Conservation (phyloP, 2,329 filamentous ascomycete species). For the Ceratocystis variospora region DNA sequence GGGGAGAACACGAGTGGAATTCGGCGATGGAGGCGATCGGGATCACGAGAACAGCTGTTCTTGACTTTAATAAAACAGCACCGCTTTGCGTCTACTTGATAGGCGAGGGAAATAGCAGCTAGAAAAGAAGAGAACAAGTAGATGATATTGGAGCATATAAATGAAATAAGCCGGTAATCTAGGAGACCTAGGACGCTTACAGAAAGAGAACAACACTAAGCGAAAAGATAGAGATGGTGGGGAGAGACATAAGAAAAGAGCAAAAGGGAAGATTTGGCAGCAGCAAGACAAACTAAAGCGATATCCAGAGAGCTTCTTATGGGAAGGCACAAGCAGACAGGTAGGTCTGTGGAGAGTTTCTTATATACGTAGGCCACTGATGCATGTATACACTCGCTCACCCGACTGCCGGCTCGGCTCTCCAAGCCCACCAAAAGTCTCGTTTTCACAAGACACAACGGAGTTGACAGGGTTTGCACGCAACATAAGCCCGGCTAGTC, state of each 20-base stretch:
- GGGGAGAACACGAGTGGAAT: neutral
- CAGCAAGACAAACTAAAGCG: neutral
- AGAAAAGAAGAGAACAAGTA: constrained; percentile 15
- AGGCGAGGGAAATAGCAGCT: neutral
- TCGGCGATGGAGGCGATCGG: neutral
- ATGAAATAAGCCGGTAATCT: neutral
- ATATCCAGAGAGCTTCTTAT: neutral
- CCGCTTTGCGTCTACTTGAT: neutral
- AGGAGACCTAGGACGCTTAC: neutral
- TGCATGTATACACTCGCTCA: neutral
- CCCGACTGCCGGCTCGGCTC: neutral
- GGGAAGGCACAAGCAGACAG: neutral
- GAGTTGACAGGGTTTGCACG: neutral
- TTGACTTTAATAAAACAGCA: neutral
- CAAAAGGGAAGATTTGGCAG: neutral
- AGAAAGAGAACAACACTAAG: constrained; percentile 5
- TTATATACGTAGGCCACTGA: neutral
- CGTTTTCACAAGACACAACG: constrained; percentile 3
- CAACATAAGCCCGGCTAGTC: neutral
- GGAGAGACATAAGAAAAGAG: neutral
- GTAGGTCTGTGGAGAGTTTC: neutral
- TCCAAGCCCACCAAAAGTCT: neutral
- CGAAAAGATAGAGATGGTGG: constrained; percentile 9
- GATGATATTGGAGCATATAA: neutral
- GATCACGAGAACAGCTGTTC: neutral